Evolutionary conservation across 2,329 filamentous ascomycete species (phyloP).

Genomic region (Grosmannia clavigera): DNA sequence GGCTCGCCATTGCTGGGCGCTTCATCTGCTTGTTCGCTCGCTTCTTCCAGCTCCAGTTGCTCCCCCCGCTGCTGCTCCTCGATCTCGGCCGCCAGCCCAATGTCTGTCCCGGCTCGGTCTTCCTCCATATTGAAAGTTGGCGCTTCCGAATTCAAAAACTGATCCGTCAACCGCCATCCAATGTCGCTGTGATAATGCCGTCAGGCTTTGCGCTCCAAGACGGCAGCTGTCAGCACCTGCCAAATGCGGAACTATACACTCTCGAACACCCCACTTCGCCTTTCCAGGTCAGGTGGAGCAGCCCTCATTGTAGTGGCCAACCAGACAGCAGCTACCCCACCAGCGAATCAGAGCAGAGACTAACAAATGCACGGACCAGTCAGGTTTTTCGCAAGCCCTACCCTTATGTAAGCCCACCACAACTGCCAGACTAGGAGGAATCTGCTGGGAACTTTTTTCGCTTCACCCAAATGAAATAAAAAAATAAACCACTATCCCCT

Average conservation of each 20-base stretch:
- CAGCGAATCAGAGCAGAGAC: not conserved
- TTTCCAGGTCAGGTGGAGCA: not conserved
- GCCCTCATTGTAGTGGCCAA: not conserved
- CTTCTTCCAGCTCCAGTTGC: conserved; percentile 20
- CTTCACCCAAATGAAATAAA: conserved; percentile 1
- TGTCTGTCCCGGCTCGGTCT: conserved; percentile 56
- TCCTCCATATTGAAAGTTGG: conserved; percentile 50
- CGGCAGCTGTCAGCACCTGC: conserved; percentile 8
- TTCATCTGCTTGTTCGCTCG: not conserved
- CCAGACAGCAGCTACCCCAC: not conserved
- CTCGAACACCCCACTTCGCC: not conserved
- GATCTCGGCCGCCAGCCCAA: conserved; percentile 57
- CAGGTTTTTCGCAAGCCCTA: conserved; percentile 10
- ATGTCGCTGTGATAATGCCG: not conserved
- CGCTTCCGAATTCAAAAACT: not conserved
- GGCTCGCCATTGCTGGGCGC: not conserved
- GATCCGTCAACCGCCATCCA: not conserved
- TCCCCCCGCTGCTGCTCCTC: conserved; percentile 23
- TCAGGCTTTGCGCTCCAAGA: not conserved
- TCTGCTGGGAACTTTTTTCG: conserved; percentile 8
- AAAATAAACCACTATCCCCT: not conserved
- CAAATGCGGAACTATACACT: not conserved
- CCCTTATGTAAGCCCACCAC: conserved; percentile 12
- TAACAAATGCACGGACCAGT: conserved; percentile 3
- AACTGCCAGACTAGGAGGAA: not conserved